Percentiles rank a stretch among this genome's conserved stretches.
Evolutionary conservation across 768 basidiomycete genomes (phyloP).

Genomic region (Lactarius quietus): DNA sequence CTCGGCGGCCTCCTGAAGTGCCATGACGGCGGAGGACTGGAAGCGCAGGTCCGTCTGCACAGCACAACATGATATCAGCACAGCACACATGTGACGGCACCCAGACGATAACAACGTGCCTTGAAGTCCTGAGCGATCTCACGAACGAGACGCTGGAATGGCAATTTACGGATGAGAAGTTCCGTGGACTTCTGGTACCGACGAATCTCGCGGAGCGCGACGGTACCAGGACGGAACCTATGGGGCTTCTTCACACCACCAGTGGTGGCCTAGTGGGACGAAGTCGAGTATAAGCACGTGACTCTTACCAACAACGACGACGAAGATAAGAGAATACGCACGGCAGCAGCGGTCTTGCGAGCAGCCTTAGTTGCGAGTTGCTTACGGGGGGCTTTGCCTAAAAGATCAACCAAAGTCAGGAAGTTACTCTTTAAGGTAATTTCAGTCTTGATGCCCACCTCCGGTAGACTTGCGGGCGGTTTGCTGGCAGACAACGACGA

Average conservation of each 20-base stretch:
- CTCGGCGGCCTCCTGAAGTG: slow-evolving; percentile 90
- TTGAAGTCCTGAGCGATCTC: slow-evolving; percentile 98
- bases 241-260: slow-evolving; percentile 99
- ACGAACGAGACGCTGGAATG: slow-evolving; percentile 98
- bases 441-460: slow-evolving; percentile 54
- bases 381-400: slow-evolving; percentile 88
- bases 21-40: slow-evolving; percentile 95
- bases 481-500: slow-evolving; percentile 59
- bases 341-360: slow-evolving; percentile 75
- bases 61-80: slow-evolving; percentile 19
- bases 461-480: slow-evolving; percentile 99
- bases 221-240: slow-evolving; percentile 95
- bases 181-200: slow-evolving; percentile 99
- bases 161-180: slow-evolving; percentile 98
- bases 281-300: slow-evolving; percentile 22
- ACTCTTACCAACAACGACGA: slow-evolving; percentile 29
- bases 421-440: slow-evolving; percentile 27
- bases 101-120: slow-evolving; percentile 39
- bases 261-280: slow-evolving; percentile 55
- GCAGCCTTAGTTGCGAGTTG: slow-evolving; percentile 96
- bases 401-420: slow-evolving; percentile 29
- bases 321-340: slow-evolving; percentile 41
- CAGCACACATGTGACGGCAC: neutral
- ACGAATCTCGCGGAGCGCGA: slow-evolving; percentile 98
- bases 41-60: slow-evolving; percentile 83